Evolutionary conservation across 306 rosid species (phyloP).

Genomic region (Dryas octopetala): DNA sequence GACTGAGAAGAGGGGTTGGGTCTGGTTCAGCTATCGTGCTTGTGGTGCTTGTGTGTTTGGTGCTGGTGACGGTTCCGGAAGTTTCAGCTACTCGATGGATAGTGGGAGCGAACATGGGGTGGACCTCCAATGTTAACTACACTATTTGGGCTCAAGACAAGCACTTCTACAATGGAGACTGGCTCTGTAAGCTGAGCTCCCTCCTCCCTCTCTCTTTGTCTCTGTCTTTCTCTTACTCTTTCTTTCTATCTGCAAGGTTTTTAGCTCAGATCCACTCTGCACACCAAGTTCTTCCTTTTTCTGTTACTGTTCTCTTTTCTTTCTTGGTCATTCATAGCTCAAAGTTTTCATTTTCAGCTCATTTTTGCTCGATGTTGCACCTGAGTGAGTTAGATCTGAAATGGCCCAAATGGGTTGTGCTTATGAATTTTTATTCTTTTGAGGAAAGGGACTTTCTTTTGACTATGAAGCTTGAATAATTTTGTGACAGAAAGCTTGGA

Average conservation of each 20-base stretch:
- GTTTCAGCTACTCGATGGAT: constrained; percentile 55
- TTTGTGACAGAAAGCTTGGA: background rate
- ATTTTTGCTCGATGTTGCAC: constrained; percentile 3
- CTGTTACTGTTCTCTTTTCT: background rate
- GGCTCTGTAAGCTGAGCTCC: constrained; percentile 67
- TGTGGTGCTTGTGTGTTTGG: constrained; percentile 29
- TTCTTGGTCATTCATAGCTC: background rate
- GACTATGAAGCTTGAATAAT: background rate
- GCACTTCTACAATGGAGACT: constrained; percentile 88
- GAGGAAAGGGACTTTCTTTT: background rate
- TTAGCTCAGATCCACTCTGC: constrained; percentile 23
- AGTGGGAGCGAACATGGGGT: constrained; percentile 68
- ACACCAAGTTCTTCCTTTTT: background rate
- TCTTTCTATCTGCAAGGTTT: too few relatives aligned
- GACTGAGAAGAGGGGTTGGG: constrained; percentile 27
- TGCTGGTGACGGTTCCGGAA: constrained; percentile 47
- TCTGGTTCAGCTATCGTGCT: constrained; percentile 30
- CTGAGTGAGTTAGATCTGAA: constrained; percentile 44
- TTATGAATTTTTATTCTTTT: background rate
- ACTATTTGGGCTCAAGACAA: constrained; percentile 66
- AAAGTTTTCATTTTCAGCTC: constrained; percentile 1
- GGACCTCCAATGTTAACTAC: constrained; percentile 73
- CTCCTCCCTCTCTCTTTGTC: background rate
- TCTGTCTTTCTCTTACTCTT: background rate
- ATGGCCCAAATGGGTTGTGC: constrained; percentile 15